Percentiles rank a stretch among this genome's conserved stretches.
Evolutionary conservation across 2,329 filamentous ascomycete species (phyloP).

Genomic region (Alternaria sp.): DNA sequence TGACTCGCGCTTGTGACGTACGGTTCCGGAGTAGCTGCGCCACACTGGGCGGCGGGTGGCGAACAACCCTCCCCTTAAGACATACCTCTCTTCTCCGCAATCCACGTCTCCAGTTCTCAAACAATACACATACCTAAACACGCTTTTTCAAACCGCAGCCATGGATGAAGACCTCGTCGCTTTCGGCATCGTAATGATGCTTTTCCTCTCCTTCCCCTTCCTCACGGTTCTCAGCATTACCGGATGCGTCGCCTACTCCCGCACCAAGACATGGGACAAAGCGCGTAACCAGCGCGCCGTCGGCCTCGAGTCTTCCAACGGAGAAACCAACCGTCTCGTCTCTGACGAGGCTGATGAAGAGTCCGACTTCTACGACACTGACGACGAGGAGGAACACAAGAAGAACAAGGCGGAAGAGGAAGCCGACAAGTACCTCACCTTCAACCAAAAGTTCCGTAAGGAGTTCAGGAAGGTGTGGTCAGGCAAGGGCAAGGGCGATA

Average conservation of each 20-base stretch:
- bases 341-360: slow-evolving; percentile 22
- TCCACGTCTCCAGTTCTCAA: not conserved
- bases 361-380: slow-evolving; percentile 41
- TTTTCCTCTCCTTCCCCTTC: slow-evolving; percentile 37
- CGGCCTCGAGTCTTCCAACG: slow-evolving; percentile 29
- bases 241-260: slow-evolving; percentile 36
- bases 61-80: slow-evolving; percentile 5
- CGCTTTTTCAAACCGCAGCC: not conserved
- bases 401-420: slow-evolving; percentile 42
- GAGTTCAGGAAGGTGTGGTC: slow-evolving; percentile 42
- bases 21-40: slow-evolving; percentile 9
- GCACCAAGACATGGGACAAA: slow-evolving; percentile 45
- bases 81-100: not conserved
- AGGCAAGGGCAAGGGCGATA: slow-evolving; percentile 36
- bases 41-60: slow-evolving; percentile 12
- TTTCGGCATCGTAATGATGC: slow-evolving; percentile 32
- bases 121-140: not conserved
- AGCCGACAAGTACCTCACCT: slow-evolving; percentile 36
- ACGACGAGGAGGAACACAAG: slow-evolving; percentile 40
- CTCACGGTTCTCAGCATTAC: slow-evolving; percentile 33
- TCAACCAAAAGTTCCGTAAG: slow-evolving; percentile 43
- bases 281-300: slow-evolving; percentile 34
- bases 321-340: slow-evolving; percentile 27
- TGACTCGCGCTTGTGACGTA: slow-evolving; percentile 7
- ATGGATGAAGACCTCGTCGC: slow-evolving; percentile 44